A percentile compares a stretch with the other conserved stretches of the same genome.
Evolutionary conservation across 2,329 filamentous ascomycete species (phyloP).

Genomic region (Mycosphaerella arachidis): DNA sequence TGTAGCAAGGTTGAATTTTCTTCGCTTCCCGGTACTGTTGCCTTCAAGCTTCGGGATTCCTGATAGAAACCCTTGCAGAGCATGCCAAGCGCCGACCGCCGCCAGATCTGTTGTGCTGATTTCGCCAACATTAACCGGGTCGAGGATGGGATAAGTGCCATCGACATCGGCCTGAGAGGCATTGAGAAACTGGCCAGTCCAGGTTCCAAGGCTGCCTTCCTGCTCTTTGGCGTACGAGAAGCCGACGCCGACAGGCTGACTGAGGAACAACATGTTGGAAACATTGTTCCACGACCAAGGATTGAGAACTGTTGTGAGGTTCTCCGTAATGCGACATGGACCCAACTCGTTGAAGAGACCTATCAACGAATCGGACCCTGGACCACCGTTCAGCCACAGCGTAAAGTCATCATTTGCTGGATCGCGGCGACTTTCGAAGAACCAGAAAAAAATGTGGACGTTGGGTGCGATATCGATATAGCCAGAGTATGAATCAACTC

Average conservation of each 20-base stretch:
- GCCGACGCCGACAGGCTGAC: slow-evolving; percentile 56
- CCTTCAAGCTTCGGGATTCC: slow-evolving; percentile 43
- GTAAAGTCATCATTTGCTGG: slow-evolving; percentile 53
- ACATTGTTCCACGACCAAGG: slow-evolving; percentile 56
- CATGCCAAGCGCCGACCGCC: slow-evolving; percentile 52
- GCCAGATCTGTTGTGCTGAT: slow-evolving; percentile 55
- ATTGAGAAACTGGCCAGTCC: slow-evolving; percentile 46
- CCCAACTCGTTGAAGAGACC: slow-evolving; percentile 52
- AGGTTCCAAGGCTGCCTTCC: slow-evolving; percentile 16
- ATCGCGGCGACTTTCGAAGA: slow-evolving; percentile 54
- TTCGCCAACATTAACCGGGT: slow-evolving; percentile 38
- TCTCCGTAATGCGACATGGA: slow-evolving; percentile 39
- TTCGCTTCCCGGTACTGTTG: slow-evolving; percentile 45
- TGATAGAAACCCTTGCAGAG: slow-evolving; percentile 52
- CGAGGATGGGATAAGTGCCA: slow-evolving; percentile 48
- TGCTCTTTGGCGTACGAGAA: slow-evolving; percentile 47
- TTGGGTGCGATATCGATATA: slow-evolving; percentile 29
- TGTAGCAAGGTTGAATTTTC: slow-evolving; percentile 13
- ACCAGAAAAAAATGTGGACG: slow-evolving; percentile 60
- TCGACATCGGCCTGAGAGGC: slow-evolving; percentile 34
- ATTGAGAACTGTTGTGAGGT: slow-evolving; percentile 42
- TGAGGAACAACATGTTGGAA: slow-evolving; percentile 57
- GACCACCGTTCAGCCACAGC: slow-evolving; percentile 59
- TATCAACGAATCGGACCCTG: slow-evolving; percentile 54
- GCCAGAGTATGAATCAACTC: slow-evolving; percentile 47